Base-by-base conservation (phyloP, 805 yeast genomes). In the Danielia reshetovae region DNA sequence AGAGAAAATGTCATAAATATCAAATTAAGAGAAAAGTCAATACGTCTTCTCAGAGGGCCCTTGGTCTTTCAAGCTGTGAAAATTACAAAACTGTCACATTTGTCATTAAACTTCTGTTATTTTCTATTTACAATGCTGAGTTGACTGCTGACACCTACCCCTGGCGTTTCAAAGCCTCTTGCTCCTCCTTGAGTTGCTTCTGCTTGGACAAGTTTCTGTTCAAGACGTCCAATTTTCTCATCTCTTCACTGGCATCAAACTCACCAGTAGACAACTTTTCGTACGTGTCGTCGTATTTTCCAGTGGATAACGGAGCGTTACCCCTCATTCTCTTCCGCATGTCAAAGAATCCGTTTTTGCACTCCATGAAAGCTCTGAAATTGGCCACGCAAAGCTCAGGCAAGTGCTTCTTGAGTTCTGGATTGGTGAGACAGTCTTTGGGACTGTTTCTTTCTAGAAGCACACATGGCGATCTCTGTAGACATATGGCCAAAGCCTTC, bases 401-500 rank as follows among this genome's bases (percentile, higher is more conserved):
- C 17, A 90, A 62, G 29, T 85, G 84, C 37, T 72, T 71, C 29
- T 80, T 70, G 23, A 90, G 71, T 42, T 81, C 81, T 1, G 95
- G 95, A 43, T 89, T 71, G 24, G 84, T 82, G 14, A 89, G 60
- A 54, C 98, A 90, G 39, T 87, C 81, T 42, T 86, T 81, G 3
- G 97, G 97, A 2, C 85, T 85, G 60, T 93, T 73, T 45, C 98
- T 72, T 42, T 93, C 85, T 15, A 90, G 74, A 65, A 90, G 71
- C 32, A 90, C 98, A 60, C 98, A 90, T 11, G 97, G 97, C 4
- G 97, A 88, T 53, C 97, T 75, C 59, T 90, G 98, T 31, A 90
- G 72, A 57, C 98, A 90, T 14, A 90, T 80, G 7, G 97, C 97
- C 38, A 93, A 85, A n/a, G 95, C 96, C 49, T 77, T 87, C 52